phyloP scores from a whole-genome alignment of 192 early-diverging fungal species.

The Polychytrium aggregatum region DNA sequence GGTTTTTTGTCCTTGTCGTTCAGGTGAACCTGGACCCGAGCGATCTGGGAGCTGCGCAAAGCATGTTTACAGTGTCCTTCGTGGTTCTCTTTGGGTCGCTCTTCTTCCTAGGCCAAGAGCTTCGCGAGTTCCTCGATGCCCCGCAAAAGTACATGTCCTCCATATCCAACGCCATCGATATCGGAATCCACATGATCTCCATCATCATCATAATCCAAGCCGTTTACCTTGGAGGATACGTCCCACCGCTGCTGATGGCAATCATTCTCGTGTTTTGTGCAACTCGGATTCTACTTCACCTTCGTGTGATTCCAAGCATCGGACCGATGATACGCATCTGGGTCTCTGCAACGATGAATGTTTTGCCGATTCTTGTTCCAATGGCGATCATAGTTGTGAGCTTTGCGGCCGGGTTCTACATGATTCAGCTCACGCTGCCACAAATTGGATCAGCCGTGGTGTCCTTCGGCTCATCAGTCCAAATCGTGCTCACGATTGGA shows the following conservation, averaged over 20 bases:
- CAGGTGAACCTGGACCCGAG: background rate
- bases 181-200: conserved; percentile 17
- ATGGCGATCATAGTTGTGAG: conserved; percentile 19
- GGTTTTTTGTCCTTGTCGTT: conserved; percentile 7
- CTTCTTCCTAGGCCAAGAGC: conserved; percentile 25
- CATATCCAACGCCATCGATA: conserved; percentile 21
- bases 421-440: no score
- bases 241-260: conserved; percentile 23
- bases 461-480: no score
- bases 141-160: conserved; percentile 20
- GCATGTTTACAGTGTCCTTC: conserved; percentile 8
- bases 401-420: conserved; percentile 25
- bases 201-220: conserved; percentile 18
- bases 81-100: conserved; percentile 11
- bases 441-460: no score
- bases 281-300: conserved; percentile 18
- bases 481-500: no score
- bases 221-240: conserved; percentile 5
- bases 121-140: conserved; percentile 23
- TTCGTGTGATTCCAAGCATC: conserved; percentile 29
- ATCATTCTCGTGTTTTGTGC: conserved; percentile 23
- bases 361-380: conserved; percentile 30
- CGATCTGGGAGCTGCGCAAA: conserved; percentile 1
- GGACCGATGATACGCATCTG: conserved; percentile 26
- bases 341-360: conserved; percentile 22